Evolutionary conservation across 169 alveolate genomes (phyloP), one percentile per base, ranked within the genome.

Genomic region (Theileria orientalis): DNA sequence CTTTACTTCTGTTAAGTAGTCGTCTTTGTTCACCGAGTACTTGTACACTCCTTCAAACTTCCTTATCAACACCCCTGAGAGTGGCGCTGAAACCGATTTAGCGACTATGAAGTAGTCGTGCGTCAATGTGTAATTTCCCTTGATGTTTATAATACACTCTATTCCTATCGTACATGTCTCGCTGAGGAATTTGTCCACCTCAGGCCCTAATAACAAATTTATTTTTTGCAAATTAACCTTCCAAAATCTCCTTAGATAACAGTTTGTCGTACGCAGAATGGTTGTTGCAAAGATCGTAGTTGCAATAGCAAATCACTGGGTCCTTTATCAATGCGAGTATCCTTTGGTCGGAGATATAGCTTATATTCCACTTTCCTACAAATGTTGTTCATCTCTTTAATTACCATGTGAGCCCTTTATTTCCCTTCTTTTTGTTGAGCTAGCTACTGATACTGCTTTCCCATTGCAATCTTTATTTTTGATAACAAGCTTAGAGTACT

Each of bases 231-330:
- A 33, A 0, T 41, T 16, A 32, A 76, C 85, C 85, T 35, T 78
- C 86, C 23, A 78, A 21, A 47, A 16, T 14, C 14, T 51, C 59
- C 9, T 32, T 32, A 16, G 46, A 33, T 0, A 78, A 6, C 35
- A 35, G 33, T 2, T 30, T 37, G 54, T 21, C 69, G 62, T 69
- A 78, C 52, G 67, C 80, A 29, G 5, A 13, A 3, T 37, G 42
- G 25, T 8, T 23, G 8, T 14, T 13, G 51, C 79, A 77, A 23
- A 37, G 6, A 8, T 29, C 46, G 0, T 30, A 0, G 14, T 41
- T n/a, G 2, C 57, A 69, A 49, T 33, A 16, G 29, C 86, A 78
- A 57, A 78, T 54, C 46, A 63, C 71, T n/a, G 66, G 40, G 32
- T 59, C 52, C n/a, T 0, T 21, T 19, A 73, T 57, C 13, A 25